Percentiles rank a stretch among this genome's conserved stretches.
These are phyloP conservation scores for Cystobasidiaceae sp. DNA, from an alignment of 1,284 basidiomycete species.

Conservation along the genomic window DNA sequence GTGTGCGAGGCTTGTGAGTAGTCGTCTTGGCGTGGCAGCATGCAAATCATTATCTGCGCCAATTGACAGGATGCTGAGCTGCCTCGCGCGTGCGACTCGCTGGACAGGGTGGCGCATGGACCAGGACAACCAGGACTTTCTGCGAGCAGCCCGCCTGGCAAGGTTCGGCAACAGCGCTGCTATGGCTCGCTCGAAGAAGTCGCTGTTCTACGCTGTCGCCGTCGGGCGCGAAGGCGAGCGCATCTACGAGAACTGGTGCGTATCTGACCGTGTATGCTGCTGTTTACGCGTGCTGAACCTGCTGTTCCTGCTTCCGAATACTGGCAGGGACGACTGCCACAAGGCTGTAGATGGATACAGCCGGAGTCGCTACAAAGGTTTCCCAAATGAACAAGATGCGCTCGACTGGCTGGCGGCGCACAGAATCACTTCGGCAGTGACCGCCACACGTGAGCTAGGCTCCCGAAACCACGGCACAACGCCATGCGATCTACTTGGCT, in stretches of 20 bases:
- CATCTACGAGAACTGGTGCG: slow-evolving; percentile 13
- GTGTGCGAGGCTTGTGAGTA: no score
- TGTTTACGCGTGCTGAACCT: not conserved
- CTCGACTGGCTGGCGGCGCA: not conserved
- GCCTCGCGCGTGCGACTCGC: no score
- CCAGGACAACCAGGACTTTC: no score
- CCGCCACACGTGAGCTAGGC: no score
- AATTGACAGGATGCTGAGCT: no score
- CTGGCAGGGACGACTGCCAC: slow-evolving; percentile 2
- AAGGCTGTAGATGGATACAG: slow-evolving; percentile 1
- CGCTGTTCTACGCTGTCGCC: slow-evolving; percentile 23
- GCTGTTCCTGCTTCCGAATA: not conserved
- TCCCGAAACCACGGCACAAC: no score
- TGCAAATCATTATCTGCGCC: no score
- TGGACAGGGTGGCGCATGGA: no score
- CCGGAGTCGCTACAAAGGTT: not conserved
- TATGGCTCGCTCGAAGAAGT: not conserved
- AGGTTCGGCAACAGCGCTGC: not conserved
- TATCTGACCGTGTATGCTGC: not conserved
- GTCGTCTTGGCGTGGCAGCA: no score
- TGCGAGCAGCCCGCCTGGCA: not conserved
- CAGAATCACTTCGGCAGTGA: not conserved
- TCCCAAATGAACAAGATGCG: not conserved
- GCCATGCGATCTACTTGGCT: no score
- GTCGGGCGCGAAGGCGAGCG: not conserved